Conservation (phyloP, 2,329 filamentous ascomycete species). For the Akanthomyces muscarius region DNA sequence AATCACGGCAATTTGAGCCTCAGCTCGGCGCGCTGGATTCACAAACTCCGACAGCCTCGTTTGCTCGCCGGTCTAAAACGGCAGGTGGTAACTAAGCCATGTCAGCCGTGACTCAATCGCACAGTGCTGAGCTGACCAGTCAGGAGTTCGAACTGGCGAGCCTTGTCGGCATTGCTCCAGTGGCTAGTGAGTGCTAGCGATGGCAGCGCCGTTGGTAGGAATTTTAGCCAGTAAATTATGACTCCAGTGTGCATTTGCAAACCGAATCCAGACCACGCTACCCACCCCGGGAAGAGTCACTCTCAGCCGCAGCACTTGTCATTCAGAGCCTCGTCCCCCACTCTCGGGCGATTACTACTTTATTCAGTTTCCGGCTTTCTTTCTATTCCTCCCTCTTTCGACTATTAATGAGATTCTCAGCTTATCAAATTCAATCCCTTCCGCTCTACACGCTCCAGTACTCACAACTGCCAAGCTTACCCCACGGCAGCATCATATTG, state of each 20-base stretch:
- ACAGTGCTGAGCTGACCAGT: not conserved
- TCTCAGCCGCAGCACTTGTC: not conserved
- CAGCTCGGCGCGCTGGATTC: not conserved
- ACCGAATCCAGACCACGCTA: not conserved
- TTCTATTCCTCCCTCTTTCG: not conserved
- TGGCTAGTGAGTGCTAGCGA: too few relatives aligned
- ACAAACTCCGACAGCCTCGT: not conserved
- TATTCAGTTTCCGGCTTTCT: not conserved
- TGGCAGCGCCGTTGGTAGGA: too few relatives aligned
- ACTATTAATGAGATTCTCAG: not conserved
- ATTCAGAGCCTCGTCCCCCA: not conserved
- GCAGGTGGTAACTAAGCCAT: conserved; percentile 2
- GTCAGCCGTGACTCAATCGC: not conserved
- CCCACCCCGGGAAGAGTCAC: not conserved
- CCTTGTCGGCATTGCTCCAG: not conserved
- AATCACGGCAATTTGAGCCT: not conserved
- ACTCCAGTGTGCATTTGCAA: not conserved
- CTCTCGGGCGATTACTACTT: not conserved
- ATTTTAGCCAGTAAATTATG: not conserved
- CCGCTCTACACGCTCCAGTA: too few relatives aligned
- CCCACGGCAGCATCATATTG: not conserved
- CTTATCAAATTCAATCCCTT: not conserved
- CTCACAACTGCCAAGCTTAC: not conserved
- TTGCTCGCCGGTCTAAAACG: not conserved
- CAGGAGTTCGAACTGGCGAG: not conserved